These are phyloP conservation scores for Verticillium zaregamsianum DNA, from an alignment of 2,329 filamentous ascomycete species.

Conservation along the genomic window DNA sequence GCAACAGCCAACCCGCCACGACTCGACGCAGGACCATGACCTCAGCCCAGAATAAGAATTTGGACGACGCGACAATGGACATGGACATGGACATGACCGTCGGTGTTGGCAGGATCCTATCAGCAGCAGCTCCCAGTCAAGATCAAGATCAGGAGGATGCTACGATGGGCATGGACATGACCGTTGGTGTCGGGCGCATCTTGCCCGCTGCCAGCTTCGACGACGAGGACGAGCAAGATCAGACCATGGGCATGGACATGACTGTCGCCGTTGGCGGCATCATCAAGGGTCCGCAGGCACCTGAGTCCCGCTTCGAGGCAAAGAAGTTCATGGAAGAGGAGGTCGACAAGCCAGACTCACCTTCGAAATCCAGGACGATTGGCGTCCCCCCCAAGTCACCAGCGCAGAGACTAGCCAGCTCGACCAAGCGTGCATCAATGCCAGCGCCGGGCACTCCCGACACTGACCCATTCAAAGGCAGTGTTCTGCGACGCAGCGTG, in stretches of 20 bases:
- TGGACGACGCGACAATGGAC: slow-evolving; percentile 46
- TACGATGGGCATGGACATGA: slow-evolving; percentile 57
- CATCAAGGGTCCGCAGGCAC: slow-evolving; percentile 34
- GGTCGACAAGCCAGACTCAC: slow-evolving; percentile 42
- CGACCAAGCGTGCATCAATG: slow-evolving; percentile 19
- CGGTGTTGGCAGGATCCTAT: slow-evolving; percentile 39
- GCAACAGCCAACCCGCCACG: slow-evolving; percentile 11
- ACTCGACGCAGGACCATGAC: slow-evolving; percentile 24
- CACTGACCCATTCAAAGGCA: slow-evolving; percentile 47
- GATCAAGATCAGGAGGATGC: slow-evolving; percentile 23
- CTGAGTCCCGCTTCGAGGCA: slow-evolving; percentile 39
- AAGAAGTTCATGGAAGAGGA: slow-evolving; percentile 59
- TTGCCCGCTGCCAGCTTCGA: slow-evolving; percentile 26
- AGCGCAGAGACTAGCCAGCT: not conserved
- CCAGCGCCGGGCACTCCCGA: slow-evolving; percentile 30
- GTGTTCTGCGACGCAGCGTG: slow-evolving; percentile 44
- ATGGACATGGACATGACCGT: slow-evolving; percentile 57
- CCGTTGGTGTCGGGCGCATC: slow-evolving; percentile 52
- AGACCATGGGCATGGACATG: slow-evolving; percentile 63
- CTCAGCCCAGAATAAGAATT: slow-evolving; percentile 35
- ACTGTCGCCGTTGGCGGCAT: slow-evolving; percentile 62
- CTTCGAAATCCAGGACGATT: slow-evolving; percentile 33
- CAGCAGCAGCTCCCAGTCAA: slow-evolving; percentile 9
- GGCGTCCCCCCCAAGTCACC: not conserved
- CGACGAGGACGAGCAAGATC: slow-evolving; percentile 28